Base-by-base conservation (phyloP, 2,329 filamentous ascomycete genomes). In the Chaetomiaceae sp. region DNA sequence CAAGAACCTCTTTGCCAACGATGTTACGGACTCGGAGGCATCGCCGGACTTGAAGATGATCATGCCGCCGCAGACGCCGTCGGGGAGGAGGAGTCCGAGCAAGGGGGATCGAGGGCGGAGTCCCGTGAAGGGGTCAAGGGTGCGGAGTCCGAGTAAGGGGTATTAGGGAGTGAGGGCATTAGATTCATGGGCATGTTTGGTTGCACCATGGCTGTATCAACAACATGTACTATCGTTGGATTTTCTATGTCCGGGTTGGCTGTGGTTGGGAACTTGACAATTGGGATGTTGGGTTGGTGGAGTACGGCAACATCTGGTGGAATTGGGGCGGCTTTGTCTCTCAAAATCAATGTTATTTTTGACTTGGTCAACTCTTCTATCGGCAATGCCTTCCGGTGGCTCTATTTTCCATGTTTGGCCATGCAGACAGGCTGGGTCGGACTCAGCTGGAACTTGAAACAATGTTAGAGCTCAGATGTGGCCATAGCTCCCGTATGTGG, bases 21-120 rank as follows among this genome's bases (percentile, higher is more conserved):
- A 79, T 8, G 74, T 67, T 1, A 76, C 74, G 0, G 79, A 82
- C 37, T 80, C 77, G 3, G 80, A 82, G 51, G 74, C 66, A 2
- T 77, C 77, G 7, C 76, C 78, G 0, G 70, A 70, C 5, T 66
- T 71, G 50, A 74, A 69, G 53, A 59, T 69, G 1, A 64, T 80
- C 17, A 69, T 75, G 49, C 68, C 74, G 3, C 71, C 72, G 5
- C 71, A 71, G 54, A 78, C 75, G 2, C 77, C 79, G 4, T 74
- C 72, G 7, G 63, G 66, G 7, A 71, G 75, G 48, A 70, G 74
- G 47, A 79, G 71, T 60, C 78, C 77, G 0, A 75, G 68, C 56
- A 82, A 82, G 61, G 70, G 67, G 0, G 76, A 80, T 5, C 69
- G 78, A 42, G 71, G 71, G 12, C 65, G 71, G 17, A 82, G 78